Percentiles rank a stretch among this genome's conserved stretches.
Evolutionary conservation across 2,329 filamentous ascomycete species (phyloP).

Genomic region (Calonectria pauciramosa): DNA sequence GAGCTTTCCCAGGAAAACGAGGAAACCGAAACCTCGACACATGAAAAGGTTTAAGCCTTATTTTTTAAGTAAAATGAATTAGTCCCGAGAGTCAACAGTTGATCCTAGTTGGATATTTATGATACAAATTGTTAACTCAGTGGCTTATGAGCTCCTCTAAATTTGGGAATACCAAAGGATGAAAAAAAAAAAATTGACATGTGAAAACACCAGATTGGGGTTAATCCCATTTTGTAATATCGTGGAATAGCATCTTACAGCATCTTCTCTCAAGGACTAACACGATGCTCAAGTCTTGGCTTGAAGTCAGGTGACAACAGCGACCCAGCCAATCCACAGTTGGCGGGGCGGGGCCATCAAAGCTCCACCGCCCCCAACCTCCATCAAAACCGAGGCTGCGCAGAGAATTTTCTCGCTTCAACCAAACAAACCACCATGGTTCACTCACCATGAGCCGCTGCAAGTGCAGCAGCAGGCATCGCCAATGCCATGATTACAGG

Average conservation of each 20-base stretch:
- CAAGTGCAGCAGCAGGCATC: not conserved
- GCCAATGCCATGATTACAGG: not conserved
- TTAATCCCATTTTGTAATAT: not conserved
- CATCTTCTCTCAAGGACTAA: not conserved
- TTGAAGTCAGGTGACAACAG: not conserved
- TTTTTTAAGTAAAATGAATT: not conserved
- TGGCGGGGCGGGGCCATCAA: not conserved
- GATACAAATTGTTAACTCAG: not conserved
- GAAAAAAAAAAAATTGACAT: not conserved
- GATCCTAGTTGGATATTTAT: not conserved
- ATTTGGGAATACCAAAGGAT: not conserved
- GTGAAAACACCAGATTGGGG: not conserved
- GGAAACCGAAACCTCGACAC: conserved; percentile 29
- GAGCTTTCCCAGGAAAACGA: conserved; percentile 33
- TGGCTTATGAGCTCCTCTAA: not conserved
- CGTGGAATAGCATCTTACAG: not conserved
- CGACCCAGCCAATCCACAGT: not conserved
- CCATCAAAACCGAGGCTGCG: not conserved
- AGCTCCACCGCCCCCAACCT: conserved; percentile 4
- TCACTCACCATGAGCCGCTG: not conserved
- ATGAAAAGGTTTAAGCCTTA: conserved; percentile 34
- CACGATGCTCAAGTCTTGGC: not conserved
- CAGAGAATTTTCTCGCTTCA: conserved; percentile 16
- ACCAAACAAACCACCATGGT: not conserved
- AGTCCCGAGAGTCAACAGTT: not conserved